Evolutionary conservation across 179 eudicot genomes (phyloP).

Genomic region (Beta macrorhiza): DNA sequence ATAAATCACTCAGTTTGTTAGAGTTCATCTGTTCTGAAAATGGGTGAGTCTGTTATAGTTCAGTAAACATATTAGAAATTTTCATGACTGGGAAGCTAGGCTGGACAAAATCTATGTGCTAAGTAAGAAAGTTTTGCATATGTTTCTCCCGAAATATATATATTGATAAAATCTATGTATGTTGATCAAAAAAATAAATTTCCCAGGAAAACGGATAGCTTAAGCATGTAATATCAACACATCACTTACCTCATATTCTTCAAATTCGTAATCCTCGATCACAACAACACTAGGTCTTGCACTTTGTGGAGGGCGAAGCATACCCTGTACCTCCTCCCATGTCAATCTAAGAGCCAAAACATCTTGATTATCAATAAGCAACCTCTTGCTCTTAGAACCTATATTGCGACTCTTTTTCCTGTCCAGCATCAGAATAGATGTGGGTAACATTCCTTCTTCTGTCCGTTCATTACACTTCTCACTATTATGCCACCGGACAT

Average conservation of each 20-base stretch:
- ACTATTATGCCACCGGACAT: conserved; percentile 41
- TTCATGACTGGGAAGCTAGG: background rate
- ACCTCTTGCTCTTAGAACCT: conserved; percentile 58
- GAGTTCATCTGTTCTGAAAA: background rate
- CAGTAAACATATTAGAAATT: background rate
- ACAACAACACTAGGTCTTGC: conserved; percentile 39
- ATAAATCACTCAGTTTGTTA: background rate
- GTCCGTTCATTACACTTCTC: conserved; percentile 47
- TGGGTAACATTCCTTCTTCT: conserved; percentile 42
- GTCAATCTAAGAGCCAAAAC: conserved; percentile 40
- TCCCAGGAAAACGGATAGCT: background rate
- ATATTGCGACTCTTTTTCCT: conserved; percentile 72
- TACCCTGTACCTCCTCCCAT: conserved; percentile 56
- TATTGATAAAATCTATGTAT: conserved; percentile 1
- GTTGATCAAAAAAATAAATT: background rate
- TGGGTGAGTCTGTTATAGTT: background rate
- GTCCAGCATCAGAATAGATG: conserved; percentile 46
- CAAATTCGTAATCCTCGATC: conserved; percentile 51
- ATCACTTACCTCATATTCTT: conserved; percentile 52
- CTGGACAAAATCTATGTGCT: background rate
- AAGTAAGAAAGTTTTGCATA: background rate
- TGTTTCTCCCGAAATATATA: background rate
- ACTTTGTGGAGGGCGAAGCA: conserved; percentile 53
- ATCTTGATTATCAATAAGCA: conserved; percentile 49
- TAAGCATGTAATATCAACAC: background rate